Evolutionary conservation across 805 yeast species (phyloP).

Genomic region (Yarrowia bubula): DNA sequence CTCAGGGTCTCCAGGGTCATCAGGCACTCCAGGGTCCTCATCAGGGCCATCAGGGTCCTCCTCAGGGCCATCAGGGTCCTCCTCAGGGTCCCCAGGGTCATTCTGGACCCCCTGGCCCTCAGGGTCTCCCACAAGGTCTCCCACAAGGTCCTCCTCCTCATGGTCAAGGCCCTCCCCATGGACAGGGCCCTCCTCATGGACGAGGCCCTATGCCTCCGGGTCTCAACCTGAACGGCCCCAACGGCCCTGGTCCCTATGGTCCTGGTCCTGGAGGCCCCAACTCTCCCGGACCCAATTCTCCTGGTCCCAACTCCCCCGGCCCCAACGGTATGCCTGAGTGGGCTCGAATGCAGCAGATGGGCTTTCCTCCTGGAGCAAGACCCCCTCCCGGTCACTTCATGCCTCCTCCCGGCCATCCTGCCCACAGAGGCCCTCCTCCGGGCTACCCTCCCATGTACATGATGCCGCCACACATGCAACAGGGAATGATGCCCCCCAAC

Average conservation of each 20-base stretch:
- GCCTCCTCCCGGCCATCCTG: slow-evolving; percentile 16
- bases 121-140: background rate
- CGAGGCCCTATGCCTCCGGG: background rate
- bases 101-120: background rate
- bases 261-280: slow-evolving; percentile 1
- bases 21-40: background rate
- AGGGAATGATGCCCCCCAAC: slow-evolving; percentile 18
- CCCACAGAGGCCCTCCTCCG: slow-evolving; percentile 16
- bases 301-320: slow-evolving; percentile 6
- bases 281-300: background rate
- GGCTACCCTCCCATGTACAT: slow-evolving; percentile 25
- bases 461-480: slow-evolving; percentile 23
- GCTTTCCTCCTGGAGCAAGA: slow-evolving; percentile 14
- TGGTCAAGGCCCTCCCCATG: slow-evolving; percentile 11
- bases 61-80: background rate
- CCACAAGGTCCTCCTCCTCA: slow-evolving; percentile 14
- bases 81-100: background rate
- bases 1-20: background rate
- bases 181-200: background rate
- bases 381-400: slow-evolving; percentile 19
- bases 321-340: slow-evolving; percentile 11
- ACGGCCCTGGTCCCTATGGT: background rate
- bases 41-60: background rate
- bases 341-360: slow-evolving; percentile 21
- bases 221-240: background rate